A percentile compares a stretch with the other conserved stretches of the same genome.
phyloP scores from a whole-genome alignment of 139 green algal species.

The Tetradesmus obliquus region DNA sequence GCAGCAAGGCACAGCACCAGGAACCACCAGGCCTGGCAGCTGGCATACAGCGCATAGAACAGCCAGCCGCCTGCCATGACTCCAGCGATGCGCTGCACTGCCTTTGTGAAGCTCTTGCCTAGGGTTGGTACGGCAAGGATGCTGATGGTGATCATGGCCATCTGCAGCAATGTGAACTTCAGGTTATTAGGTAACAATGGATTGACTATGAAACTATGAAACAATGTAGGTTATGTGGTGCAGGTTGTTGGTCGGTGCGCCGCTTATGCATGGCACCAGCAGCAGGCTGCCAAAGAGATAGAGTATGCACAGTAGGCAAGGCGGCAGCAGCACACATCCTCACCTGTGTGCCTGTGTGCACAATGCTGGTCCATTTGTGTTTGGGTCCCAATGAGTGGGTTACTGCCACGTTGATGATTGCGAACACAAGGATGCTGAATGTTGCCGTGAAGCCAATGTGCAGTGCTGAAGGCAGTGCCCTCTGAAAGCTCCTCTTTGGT shows the following conservation, averaged over 20 bases:
- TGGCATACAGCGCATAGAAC: slow-evolving; percentile 11
- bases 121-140: background rate
- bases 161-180: background rate
- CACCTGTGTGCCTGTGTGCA: background rate
- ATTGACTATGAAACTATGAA: background rate
- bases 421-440: slow-evolving; percentile 3
- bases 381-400: background rate
- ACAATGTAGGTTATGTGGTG: too few species aligned
- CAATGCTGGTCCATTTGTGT: background rate
- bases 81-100: background rate
- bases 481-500: background rate
- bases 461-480: slow-evolving; percentile 16
- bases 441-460: background rate
- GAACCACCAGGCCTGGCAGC: slow-evolving; percentile 12
- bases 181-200: background rate
- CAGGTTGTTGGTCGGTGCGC: background rate
- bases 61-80: slow-evolving; percentile 31
- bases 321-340: background rate
- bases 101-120: slow-evolving; percentile 16
- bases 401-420: background rate
- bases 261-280: too few species aligned
- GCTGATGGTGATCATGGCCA: slow-evolving; percentile 12
- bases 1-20: background rate
- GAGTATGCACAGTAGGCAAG: background rate
- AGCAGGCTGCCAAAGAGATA: too few species aligned